These are phyloP conservation scores for Candida suzukii DNA, from an alignment of 805 yeast species.

Conservation along the genomic window DNA sequence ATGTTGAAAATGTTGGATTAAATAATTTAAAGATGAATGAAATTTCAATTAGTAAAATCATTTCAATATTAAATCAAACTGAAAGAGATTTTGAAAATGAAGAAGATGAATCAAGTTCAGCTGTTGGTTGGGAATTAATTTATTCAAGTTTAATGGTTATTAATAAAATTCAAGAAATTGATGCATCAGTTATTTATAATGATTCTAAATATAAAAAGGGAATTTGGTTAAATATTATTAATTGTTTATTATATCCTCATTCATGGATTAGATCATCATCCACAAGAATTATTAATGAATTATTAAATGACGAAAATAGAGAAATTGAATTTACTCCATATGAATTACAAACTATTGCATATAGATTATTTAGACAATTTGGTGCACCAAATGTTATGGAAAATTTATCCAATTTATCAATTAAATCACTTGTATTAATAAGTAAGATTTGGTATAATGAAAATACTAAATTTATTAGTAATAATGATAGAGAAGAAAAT, in stretches of 20 bases:
- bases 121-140: constrained; percentile 68
- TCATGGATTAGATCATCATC: constrained; percentile 80
- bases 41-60: constrained; percentile 19
- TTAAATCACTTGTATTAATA: constrained; percentile 58
- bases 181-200: constrained; percentile 23
- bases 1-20: constrained; percentile 41
- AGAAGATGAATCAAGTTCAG: constrained; percentile 29
- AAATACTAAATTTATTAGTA: constrained; percentile 28
- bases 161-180: constrained; percentile 7
- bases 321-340: constrained; percentile 29
- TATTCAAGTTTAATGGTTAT: constrained; percentile 53
- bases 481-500: constrained; percentile 4
- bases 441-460: constrained; percentile 54
- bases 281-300: constrained; percentile 47
- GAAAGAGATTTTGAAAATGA: constrained; percentile 30
- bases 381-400: constrained; percentile 71
- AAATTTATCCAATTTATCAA: constrained; percentile 53
- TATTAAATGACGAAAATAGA: constrained; percentile 26
- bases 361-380: constrained; percentile 67
- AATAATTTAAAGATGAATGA: constrained; percentile 16
- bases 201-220: constrained; percentile 31
- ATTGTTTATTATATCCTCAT: constrained; percentile 73
- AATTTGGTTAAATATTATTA: constrained; percentile 47
- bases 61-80: constrained; percentile 14
- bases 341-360: constrained; percentile 55